These are phyloP conservation scores for Boletus barrowsii DNA, from an alignment of 768 basidiomycete species.

Conservation along the genomic window DNA sequence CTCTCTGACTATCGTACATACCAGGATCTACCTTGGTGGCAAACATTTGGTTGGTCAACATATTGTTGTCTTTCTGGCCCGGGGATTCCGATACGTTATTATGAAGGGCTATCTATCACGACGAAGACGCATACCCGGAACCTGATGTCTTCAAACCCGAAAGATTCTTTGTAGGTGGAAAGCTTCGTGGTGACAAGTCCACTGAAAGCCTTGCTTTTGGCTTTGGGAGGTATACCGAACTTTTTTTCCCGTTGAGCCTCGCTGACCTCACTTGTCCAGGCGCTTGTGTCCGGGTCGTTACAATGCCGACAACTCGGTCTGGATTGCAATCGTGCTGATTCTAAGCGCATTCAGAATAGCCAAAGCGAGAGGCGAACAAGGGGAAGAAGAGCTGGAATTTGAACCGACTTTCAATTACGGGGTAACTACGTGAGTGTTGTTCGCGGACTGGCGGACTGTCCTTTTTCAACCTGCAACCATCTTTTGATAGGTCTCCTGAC, in stretches of 20 bases:
- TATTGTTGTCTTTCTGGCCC: background rate
- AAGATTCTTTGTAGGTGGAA: constrained; percentile 25
- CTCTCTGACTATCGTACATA: background rate
- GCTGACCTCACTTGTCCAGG: constrained; percentile 7
- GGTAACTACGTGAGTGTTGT: constrained; percentile 7
- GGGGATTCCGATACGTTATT: background rate
- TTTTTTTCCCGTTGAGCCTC: background rate
- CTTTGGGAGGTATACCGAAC: constrained; percentile 22
- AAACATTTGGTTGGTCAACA: constrained; percentile 18
- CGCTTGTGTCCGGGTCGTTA: constrained; percentile 33
- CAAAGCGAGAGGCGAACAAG: constrained; percentile 21
- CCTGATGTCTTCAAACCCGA: constrained; percentile 31
- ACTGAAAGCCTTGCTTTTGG: constrained; percentile 11
- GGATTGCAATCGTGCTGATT: constrained; percentile 26
- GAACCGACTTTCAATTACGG: constrained; percentile 13
- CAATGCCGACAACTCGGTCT: constrained; percentile 31
- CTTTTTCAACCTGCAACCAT: background rate
- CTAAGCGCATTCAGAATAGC: constrained; percentile 27
- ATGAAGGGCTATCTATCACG: constrained; percentile 15
- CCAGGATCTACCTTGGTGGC: constrained; percentile 17
- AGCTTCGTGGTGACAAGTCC: background rate
- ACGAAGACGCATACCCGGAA: constrained; percentile 14
- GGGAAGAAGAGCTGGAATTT: constrained; percentile 25
- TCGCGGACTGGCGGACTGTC: background rate
- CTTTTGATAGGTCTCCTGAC: constrained; percentile 5